These are phyloP conservation scores for Amniculicola lignicola DNA, from an alignment of 495 filamentous ascomycete species.

Conservation along the genomic window DNA sequence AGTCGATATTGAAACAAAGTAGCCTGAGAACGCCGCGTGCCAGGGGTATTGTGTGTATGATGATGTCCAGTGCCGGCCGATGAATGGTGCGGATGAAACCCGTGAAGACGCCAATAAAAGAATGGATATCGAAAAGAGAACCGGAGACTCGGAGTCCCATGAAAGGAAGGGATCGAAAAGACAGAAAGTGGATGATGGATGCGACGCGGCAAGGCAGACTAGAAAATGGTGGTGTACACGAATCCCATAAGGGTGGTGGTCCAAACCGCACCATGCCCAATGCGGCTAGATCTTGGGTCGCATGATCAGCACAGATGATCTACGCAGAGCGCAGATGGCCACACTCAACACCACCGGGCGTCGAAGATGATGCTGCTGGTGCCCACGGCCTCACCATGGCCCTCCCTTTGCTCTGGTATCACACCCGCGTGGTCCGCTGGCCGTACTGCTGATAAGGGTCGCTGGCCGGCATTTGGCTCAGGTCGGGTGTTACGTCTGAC, in stretches of 20 bases:
- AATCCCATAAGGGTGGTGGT: conserved; percentile 1
- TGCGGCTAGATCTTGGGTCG: conserved; percentile 11
- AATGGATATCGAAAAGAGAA: conserved; percentile 3
- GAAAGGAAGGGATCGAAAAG: conserved; percentile 4
- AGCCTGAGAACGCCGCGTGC: conserved; percentile 24
- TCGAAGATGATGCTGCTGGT: conserved; percentile 14
- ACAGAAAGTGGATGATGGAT: not conserved
- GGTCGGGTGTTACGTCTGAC: conserved; percentile 24
- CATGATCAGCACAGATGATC: conserved; percentile 16
- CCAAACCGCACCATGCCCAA: conserved; percentile 8
- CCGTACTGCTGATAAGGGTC: conserved; percentile 33
- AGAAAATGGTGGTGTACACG: not conserved
- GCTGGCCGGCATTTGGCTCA: conserved; percentile 17
- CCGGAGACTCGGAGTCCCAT: conserved; percentile 2
- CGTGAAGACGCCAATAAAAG: conserved; percentile 10
- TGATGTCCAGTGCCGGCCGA: conserved; percentile 15
- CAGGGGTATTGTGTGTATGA: conserved; percentile 26
- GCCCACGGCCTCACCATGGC: not conserved
- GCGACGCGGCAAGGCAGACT: conserved; percentile 14
- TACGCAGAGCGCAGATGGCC: conserved; percentile 1
- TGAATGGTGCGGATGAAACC: conserved; percentile 1
- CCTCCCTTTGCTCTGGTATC: not conserved
- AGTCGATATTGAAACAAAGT: conserved; percentile 8
- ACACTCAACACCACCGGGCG: conserved; percentile 10
- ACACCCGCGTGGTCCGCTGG: conserved; percentile 34